A percentile compares a stretch with the other conserved stretches of the same genome.
phyloP scores from a whole-genome alignment of 345 rosid species.

The Hibiscus syriacus region DNA sequence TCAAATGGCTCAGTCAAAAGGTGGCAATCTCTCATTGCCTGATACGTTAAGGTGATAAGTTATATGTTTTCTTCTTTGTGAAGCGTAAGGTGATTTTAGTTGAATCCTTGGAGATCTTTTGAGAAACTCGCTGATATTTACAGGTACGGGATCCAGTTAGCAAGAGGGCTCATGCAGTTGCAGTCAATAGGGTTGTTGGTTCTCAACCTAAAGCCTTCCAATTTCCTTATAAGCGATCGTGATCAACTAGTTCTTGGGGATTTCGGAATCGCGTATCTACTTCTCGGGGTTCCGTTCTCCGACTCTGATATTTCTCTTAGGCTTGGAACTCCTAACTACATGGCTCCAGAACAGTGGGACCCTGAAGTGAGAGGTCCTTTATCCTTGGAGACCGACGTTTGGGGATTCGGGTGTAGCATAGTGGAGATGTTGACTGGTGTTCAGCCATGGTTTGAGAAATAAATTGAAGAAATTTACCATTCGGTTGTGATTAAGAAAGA shows the following conservation, averaged over 20 bases:
- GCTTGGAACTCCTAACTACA: constrained; percentile 48
- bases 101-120: not conserved
- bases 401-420: constrained; percentile 55
- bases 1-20: constrained; percentile 33
- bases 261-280: constrained; percentile 44
- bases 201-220: constrained; percentile 49
- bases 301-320: constrained; percentile 29
- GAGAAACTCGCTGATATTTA: constrained; percentile 6
- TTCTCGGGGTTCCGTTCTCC: constrained; percentile 29
- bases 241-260: constrained; percentile 41
- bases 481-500: constrained; percentile 39
- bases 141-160: constrained; percentile 40
- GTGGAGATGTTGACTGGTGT: constrained; percentile 46
- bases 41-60: constrained; percentile 35
- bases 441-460: constrained; percentile 49
- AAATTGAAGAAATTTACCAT: constrained; percentile 31
- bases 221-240: constrained; percentile 33
- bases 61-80: constrained; percentile 1
- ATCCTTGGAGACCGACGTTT: constrained; percentile 40
- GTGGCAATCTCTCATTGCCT: constrained; percentile 36
- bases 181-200: constrained; percentile 38
- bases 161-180: constrained; percentile 34
- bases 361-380: constrained; percentile 48
- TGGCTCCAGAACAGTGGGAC: constrained; percentile 65
- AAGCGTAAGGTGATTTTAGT: constrained; percentile 1